Evolutionary conservation across 805 yeast species (phyloP).

Genomic region (Candida schatavii): DNA sequence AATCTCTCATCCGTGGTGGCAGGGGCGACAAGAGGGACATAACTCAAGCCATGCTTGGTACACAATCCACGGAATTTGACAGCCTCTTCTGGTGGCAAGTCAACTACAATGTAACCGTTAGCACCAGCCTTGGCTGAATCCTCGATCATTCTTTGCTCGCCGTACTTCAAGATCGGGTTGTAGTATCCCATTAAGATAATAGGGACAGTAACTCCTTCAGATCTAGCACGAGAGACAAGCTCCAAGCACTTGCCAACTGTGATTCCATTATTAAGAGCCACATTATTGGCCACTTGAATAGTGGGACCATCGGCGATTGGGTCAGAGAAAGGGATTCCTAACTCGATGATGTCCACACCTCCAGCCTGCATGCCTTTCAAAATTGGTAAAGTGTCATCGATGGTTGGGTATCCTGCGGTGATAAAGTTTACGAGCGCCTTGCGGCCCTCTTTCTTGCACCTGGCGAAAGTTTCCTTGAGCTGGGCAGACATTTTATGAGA

Average conservation of each 20-base stretch:
- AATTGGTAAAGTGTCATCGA: conserved; percentile 84
- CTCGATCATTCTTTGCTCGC: conserved; percentile 77
- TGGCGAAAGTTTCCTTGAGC: conserved; percentile 56
- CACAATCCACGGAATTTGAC: conserved; percentile 76
- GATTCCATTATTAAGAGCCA: conserved; percentile 81
- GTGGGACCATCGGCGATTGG: conserved; percentile 99
- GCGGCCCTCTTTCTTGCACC: conserved; percentile 64
- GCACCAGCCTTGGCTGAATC: conserved; percentile 89
- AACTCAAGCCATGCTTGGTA: conserved; percentile 65
- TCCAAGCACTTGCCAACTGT: conserved; percentile 69
- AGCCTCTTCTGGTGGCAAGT: conserved; percentile 98
- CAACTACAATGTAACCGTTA: conserved; percentile 91
- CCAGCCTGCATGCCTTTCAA: conserved; percentile 88
- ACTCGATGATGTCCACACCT: conserved; percentile 92
- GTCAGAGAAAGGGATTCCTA: conserved; percentile 95
- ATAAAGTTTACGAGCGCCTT: conserved; percentile 87
- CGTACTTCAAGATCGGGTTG: conserved; percentile 87
- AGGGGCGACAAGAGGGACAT: conserved; percentile 95
- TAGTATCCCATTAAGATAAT: conserved; percentile 95
- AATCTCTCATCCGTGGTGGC: conserved; percentile 91
- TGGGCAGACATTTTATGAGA: conserved; percentile 45
- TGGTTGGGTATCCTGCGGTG: conserved; percentile 91
- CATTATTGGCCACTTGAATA: conserved; percentile 82
- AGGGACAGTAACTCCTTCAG: conserved; percentile 82
- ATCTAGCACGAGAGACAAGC: conserved; percentile 71